Conservation (phyloP, 2,329 filamentous ascomycete species). For the Claviceps lovelessii region DNA sequence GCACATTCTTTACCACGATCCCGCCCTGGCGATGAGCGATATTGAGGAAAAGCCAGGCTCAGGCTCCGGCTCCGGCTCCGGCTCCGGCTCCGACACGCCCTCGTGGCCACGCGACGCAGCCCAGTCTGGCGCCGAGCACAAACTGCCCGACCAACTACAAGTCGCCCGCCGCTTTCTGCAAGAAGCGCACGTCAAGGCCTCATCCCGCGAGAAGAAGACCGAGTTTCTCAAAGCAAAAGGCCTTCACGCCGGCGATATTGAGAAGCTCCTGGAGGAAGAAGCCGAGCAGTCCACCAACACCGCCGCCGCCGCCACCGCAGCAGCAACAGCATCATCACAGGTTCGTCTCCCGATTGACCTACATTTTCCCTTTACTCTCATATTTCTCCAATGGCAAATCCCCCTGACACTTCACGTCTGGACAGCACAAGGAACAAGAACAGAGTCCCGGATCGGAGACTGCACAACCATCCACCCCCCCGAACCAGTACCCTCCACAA, state of each 20-base stretch:
- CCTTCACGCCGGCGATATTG: conserved; percentile 50
- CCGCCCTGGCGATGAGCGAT: conserved; percentile 17
- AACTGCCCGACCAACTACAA: conserved; percentile 27
- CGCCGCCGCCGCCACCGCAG: conserved; percentile 5
- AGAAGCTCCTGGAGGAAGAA: conserved; percentile 42
- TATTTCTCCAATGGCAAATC: neutral
- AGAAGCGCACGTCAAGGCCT: conserved; percentile 56
- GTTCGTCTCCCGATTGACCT: neutral
- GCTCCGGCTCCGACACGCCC: conserved; percentile 13
- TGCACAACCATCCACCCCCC: conserved; percentile 1
- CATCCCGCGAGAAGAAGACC: conserved; percentile 56
- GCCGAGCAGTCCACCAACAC: conserved; percentile 4
- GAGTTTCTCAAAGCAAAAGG: conserved; percentile 69
- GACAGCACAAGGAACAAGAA: neutral
- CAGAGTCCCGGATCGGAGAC: neutral
- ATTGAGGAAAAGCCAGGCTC: conserved; percentile 14
- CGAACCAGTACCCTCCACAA: conserved; percentile 12
- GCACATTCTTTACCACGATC: neutral
- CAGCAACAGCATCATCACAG: neutral
- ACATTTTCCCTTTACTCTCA: neutral
- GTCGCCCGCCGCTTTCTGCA: conserved; percentile 64
- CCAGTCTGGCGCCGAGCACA: conserved; percentile 9
- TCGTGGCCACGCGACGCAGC: conserved; percentile 17
- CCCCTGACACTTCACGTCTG: neutral
- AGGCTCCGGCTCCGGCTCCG: conserved; percentile 8